Base-by-base conservation (phyloP, 2,329 filamentous ascomycete genomes). In the Trichophyton schoenleinii region DNA sequence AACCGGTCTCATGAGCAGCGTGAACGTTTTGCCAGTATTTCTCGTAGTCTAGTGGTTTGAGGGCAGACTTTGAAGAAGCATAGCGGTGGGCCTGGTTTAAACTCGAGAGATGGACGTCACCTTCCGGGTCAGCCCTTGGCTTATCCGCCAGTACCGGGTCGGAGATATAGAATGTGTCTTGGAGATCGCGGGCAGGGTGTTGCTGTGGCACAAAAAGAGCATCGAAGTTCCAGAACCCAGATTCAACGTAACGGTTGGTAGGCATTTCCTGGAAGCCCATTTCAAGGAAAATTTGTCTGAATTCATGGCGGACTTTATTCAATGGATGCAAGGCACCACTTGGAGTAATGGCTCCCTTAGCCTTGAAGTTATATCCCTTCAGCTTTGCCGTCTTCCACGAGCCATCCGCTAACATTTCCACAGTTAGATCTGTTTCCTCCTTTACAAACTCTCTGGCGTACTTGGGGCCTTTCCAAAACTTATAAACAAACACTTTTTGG, bases 191-290 rank as follows among this genome's bases (percentile, higher is more conserved):
- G 63, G 94, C 94, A 59, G 94, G 94, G 75, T 99, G 94, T 81
- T 99, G 94, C 77, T 95, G 94, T 34, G 92, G 92, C 60, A 97
- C 92, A 75, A 92, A 96, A 65, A 99, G 89, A 25, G 91, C 86
- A 71, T 97, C 92, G 75, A 97, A 97, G 77, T 97, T 97, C 91
- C 94, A 99, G 85, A 97, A 96, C 55, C 92, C 91, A 11, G 91
- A 92, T 78, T 99, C 94, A 65, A 97, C 91, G 73, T 87, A 96
- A 73, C 89, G 85, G 77, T 88, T 87, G 58, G 92, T 96, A 13
- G 91, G 89, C 94, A 99, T 97, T 80, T 99, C 94, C 70, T 92
- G 87, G 79, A 97, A 99, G 60, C 92, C 94, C 86, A 96, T 95
- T 73, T 96, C 91, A 77, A 99, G 97, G 85, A 99, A 99, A 72